A percentile compares a stretch with the other conserved stretches of the same genome.
Conservation (phyloP, 176 grass and related monocot genomes). For the Puccinellia tenuiflora region DNA sequence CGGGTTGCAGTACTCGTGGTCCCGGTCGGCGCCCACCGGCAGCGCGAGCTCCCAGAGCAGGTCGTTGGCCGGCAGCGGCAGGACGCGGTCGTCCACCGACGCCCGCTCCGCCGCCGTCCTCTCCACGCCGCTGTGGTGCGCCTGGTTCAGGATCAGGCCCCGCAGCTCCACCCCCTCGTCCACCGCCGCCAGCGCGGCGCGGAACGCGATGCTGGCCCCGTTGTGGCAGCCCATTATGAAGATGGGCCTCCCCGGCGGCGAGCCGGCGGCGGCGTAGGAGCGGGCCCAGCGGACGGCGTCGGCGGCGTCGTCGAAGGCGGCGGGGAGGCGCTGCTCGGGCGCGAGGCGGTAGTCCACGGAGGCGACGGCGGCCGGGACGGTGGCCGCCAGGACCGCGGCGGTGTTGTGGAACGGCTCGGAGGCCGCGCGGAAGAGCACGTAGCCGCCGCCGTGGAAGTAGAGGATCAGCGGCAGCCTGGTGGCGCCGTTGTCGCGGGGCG, state of each 20-base stretch:
- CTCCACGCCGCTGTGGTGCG: constrained; percentile 55
- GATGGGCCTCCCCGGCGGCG: constrained; percentile 13
- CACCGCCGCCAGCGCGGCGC: constrained; percentile 50
- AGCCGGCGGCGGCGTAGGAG: constrained; percentile 26
- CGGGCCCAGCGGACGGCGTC: constrained; percentile 58
- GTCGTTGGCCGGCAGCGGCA: constrained; percentile 68
- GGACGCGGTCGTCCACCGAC: constrained; percentile 51
- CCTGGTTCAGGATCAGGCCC: constrained; percentile 67
- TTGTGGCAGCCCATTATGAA: constrained; percentile 83
- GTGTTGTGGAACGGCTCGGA: constrained; percentile 51
- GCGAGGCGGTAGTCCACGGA: constrained; percentile 87
- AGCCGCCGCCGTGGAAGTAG: constrained; percentile 83
- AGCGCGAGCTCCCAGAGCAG: constrained; percentile 87
- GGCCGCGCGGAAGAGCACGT: constrained; percentile 64
- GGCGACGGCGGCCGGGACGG: constrained; percentile 48
- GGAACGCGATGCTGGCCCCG: constrained; percentile 70
- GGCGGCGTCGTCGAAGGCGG: constrained; percentile 74
- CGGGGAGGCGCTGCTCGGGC: constrained; percentile 79
- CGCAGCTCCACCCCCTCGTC: constrained; percentile 35
- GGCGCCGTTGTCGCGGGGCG: not conserved
- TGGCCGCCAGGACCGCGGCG: constrained; percentile 38
- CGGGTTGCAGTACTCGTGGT: constrained; percentile 82
- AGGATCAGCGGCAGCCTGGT: constrained; percentile 48
- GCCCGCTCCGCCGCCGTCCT: constrained; percentile 59
- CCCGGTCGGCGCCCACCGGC: constrained; percentile 54